A percentile compares a stretch with the other conserved stretches of the same genome.
These are phyloP conservation scores for Chiua sp. DNA, from an alignment of 1,284 basidiomycete species.

Conservation along the genomic window DNA sequence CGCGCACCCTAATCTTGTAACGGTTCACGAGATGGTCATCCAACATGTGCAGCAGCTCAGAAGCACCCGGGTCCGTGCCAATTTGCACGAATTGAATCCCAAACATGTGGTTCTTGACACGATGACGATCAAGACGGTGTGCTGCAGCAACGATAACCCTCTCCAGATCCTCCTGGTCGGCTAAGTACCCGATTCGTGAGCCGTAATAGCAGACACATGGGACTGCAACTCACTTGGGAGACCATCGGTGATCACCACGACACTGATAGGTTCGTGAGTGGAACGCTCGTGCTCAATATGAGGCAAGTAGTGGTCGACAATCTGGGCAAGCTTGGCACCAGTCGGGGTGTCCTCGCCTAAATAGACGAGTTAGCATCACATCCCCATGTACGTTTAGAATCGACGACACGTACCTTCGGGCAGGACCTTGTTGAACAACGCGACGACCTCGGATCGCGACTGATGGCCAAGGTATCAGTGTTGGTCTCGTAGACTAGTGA, in stretches of 20 bases:
- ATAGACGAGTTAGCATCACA: constrained; percentile 2
- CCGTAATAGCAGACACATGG: not conserved
- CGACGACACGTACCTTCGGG: constrained; percentile 34
- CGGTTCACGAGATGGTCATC: constrained; percentile 48
- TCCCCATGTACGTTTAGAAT: not conserved
- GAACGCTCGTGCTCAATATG: constrained; percentile 40
- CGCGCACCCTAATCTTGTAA: constrained; percentile 45
- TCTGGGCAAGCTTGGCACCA: constrained; percentile 44
- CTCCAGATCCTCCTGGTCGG: constrained; percentile 51
- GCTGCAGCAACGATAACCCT: constrained; percentile 54
- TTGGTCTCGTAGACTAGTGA: not conserved
- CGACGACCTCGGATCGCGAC: constrained; percentile 28
- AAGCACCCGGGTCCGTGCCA: constrained; percentile 49
- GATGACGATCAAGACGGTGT: constrained; percentile 48
- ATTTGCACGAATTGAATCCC: constrained; percentile 62
- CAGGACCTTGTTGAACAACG: constrained; percentile 35
- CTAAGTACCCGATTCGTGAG: constrained; percentile 33
- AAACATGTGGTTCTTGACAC: constrained; percentile 43
- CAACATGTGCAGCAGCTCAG: constrained; percentile 48
- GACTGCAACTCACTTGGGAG: constrained; percentile 44
- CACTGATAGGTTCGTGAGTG: constrained; percentile 46
- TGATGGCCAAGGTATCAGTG: constrained; percentile 4
- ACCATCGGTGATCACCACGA: constrained; percentile 56
- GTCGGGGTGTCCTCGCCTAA: constrained; percentile 49
- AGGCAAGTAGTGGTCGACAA: constrained; percentile 47